These are phyloP conservation scores for Emmonsiellopsis sp. DNA, from an alignment of 2,329 filamentous ascomycete species.

Conservation along the genomic window DNA sequence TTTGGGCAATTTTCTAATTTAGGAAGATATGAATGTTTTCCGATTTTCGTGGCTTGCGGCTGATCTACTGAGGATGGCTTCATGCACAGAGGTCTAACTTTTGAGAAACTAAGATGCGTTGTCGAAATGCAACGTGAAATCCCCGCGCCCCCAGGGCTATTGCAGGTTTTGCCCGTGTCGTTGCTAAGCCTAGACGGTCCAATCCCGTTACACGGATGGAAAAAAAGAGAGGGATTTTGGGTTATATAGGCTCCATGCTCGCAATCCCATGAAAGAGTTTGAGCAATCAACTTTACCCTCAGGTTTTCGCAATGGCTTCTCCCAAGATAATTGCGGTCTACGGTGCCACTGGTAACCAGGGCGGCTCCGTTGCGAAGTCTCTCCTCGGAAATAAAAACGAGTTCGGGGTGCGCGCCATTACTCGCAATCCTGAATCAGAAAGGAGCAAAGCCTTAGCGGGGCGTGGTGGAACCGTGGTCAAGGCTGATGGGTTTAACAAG, in stretches of 20 bases:
- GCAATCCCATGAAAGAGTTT: neutral
- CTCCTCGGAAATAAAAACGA: neutral
- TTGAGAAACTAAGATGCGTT: neutral
- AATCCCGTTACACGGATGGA: neutral
- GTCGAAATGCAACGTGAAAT: neutral
- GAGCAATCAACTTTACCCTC: neutral
- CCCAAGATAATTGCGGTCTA: conserved; percentile 11
- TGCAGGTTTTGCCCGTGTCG: no score
- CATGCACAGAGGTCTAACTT: neutral
- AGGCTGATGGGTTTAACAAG: conserved; percentile 14
- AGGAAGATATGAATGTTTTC: no score
- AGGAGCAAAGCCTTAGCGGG: conserved; percentile 13
- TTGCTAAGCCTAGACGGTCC: no score
- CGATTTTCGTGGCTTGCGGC: neutral
- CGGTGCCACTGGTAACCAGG: conserved; percentile 13
- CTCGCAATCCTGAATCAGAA: conserved; percentile 17
- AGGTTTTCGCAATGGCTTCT: conserved; percentile 2
- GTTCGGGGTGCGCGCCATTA: conserved; percentile 1
- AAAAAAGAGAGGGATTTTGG: neutral
- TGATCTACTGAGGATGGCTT: neutral
- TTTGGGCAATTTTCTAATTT: no score
- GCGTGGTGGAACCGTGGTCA: conserved; percentile 18
- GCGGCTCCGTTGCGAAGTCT: conserved; percentile 1
- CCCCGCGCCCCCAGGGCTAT: no score
- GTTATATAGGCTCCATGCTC: neutral